Base-by-base conservation (phyloP, 2,329 filamentous ascomycete species). In the Rhynchosporium agropyri region DNA sequence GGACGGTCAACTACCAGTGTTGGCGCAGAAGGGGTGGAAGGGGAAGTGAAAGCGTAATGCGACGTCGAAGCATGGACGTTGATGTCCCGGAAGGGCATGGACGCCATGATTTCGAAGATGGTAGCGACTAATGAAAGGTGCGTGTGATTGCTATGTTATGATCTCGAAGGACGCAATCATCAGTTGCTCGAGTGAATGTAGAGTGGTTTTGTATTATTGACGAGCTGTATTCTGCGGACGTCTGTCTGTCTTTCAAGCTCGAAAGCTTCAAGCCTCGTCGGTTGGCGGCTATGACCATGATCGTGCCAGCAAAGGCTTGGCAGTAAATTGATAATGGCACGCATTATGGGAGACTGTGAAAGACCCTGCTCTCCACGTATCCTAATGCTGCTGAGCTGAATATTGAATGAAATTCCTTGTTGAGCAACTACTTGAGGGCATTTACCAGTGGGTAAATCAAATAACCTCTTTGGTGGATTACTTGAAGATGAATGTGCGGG, bases 31-130 rank as follows among this genome's bases (percentile, higher is more conserved):
- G 93, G 92, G 3, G 92, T 94, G 0, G 95, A 98, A 33, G 95
- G 95, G 33, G 95, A 99, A 45, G 91, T 93, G 78, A 99, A 99
- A 72, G 92, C 91, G 82, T 99, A 99, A 75, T 95, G 89, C 72
- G 94, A 91, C 72, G 91, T 83, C 58, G 94, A 92, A 69, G 92
- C 90, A 78, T 96, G 92, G 76, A 99, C 87, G 77, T 98, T 99
- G 81, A 98, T 96, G 81, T 99, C 95, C 75, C 94, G 87, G 79
- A 93, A 99, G 28, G 94, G 95, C 61, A 89, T 80, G 60, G 79
- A 76, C 67, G 79, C 79, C 83, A 84, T 86, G 60, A 62, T 71
- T 69, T 64, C 38, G 36, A 58, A 54, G 8, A 20, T 26, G 31
- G 9, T 20, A 48, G 38, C 9, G 15, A 36, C 12, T 45, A 20